Conservation (phyloP, 2,329 filamentous ascomycete genomes). For the Monosporascus sp. region DNA sequence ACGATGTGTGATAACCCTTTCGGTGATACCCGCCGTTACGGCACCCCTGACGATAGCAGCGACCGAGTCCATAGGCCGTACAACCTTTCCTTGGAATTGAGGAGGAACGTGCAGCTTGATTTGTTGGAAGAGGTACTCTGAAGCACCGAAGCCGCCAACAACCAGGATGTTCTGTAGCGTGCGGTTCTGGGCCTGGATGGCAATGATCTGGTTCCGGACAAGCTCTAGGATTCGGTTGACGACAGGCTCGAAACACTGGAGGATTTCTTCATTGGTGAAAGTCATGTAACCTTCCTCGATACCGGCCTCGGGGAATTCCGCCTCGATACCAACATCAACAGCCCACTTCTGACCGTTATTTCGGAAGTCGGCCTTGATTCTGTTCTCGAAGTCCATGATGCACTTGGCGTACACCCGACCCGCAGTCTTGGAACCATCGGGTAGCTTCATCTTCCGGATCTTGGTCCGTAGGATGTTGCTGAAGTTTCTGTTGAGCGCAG, state of each 20-base stretch:
- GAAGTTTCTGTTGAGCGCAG: constrained; percentile 94
- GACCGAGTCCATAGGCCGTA: constrained; percentile 97
- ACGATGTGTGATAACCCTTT: constrained; percentile 93
- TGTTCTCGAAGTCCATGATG: constrained; percentile 99
- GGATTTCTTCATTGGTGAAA: constrained; percentile 97
- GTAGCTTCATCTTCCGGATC: constrained; percentile 98
- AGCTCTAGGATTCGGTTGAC: constrained; percentile 95
- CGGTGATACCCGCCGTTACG: constrained; percentile 95
- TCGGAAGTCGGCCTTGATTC: constrained; percentile 98
- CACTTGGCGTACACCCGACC: constrained; percentile 98
- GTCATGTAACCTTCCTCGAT: constrained; percentile 99
- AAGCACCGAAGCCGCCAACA: constrained; percentile 96
- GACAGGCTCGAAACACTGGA: constrained; percentile 98
- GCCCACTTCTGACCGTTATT: constrained; percentile 99
- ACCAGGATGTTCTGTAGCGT: constrained; percentile 93
- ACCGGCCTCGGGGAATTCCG: constrained; percentile 93
- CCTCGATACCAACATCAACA: constrained; percentile 96
- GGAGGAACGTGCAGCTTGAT: constrained; percentile 98
- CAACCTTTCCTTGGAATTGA: constrained; percentile 97
- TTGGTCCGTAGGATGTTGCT: constrained; percentile 97
- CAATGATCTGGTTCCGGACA: constrained; percentile 96
- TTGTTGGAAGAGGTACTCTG: constrained; percentile 98
- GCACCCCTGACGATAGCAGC: constrained; percentile 98
- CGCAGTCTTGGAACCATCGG: constrained; percentile 94
- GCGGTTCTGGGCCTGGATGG: constrained; percentile 95